Base-by-base conservation (phyloP, 1,284 basidiomycete genomes). In the Ganoderma leucocontextum region DNA sequence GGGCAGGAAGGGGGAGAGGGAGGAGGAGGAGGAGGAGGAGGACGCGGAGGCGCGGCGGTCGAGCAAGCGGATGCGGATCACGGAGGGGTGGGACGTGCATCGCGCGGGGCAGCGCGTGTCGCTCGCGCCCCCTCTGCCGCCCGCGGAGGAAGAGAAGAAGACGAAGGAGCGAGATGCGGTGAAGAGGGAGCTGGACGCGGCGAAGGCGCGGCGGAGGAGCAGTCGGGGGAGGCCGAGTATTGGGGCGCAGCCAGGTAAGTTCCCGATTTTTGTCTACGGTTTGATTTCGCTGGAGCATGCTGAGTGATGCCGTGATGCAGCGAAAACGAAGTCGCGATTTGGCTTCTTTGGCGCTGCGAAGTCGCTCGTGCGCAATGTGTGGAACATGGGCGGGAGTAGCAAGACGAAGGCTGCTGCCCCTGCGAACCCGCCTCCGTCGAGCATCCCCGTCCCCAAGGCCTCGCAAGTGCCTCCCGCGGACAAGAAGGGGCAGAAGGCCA, bases 181-280 rank as follows among this genome's bases (percentile, higher is more conserved):
- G 47, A 84, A 85, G 68, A 85, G 86, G 69, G 88, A 86, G 78
- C 79, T 93, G 5, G 90, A 92, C 65, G 79, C 83, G 15, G 90
- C 84, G 73, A 88, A 87, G 70, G 88, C 89, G 25, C 83, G 85
- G 74, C 82, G 92, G 71, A 82, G 90, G 74, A 93, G 92, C 72
- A 91, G 90, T 73, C 85, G 82, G 67, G 87, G 83, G 5, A 75
- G 76, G 36, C 64, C 68, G n/a, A 79, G 78, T 60, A 62, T 77
- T n/a, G 76, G 70, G n/a, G 69, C 70, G 2, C 60, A 66, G 8
- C 71, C 73, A 49, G 69, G 80, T 80, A 49, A 69, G 79, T 76
- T 19, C 59, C 38, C 63, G 13, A 47, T 68, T 35, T n/a, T 33
- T n/a, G 38, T 44, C 12, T 42, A n/a, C 59, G 8, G 35, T 64